phyloP scores from a whole-genome alignment of 1,284 basidiomycete species.

The Termitomyces sp. region DNA sequence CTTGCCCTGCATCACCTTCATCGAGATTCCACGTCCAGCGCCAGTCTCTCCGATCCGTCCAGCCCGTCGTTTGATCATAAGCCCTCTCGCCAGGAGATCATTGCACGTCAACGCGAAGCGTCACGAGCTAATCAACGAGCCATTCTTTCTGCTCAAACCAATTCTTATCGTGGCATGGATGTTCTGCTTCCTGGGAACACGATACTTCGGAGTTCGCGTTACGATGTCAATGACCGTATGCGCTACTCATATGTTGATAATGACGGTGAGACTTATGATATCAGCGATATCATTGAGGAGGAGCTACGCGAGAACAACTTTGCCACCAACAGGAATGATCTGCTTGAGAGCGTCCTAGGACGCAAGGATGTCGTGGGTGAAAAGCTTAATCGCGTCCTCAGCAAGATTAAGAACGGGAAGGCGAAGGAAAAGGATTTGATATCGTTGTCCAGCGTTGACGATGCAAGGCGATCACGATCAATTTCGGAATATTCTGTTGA shows the following conservation, averaged over 20 bases:
- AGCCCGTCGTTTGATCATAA: constrained; percentile 30
- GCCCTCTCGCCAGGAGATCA: constrained; percentile 79
- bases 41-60: constrained; percentile 28
- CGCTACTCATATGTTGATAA: constrained; percentile 89
- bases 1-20: constrained; percentile 66
- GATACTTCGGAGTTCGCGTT: constrained; percentile 79
- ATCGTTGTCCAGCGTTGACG: constrained; percentile 23
- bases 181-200: constrained; percentile 79
- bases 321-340: constrained; percentile 43
- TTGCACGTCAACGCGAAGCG: constrained; percentile 85
- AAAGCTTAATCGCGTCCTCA: constrained; percentile 74
- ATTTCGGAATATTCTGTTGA: constrained; percentile 58
- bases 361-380: constrained; percentile 60
- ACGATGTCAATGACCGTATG: constrained; percentile 65
- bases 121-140: constrained; percentile 83
- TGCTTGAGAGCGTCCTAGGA: constrained; percentile 60
- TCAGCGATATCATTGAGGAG: constrained; percentile 87
- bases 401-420: constrained; percentile 59
- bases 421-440: constrained; percentile 25
- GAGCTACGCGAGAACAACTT: constrained; percentile 59
- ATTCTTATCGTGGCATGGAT: constrained; percentile 83
- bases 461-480: constrained; percentile 34
- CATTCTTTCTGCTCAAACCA: constrained; percentile 78
- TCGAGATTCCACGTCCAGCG: constrained; percentile 59
- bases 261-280: constrained; percentile 85